Conservation (phyloP, 345 rosid genomes). For the Corchorus olitorius region DNA sequence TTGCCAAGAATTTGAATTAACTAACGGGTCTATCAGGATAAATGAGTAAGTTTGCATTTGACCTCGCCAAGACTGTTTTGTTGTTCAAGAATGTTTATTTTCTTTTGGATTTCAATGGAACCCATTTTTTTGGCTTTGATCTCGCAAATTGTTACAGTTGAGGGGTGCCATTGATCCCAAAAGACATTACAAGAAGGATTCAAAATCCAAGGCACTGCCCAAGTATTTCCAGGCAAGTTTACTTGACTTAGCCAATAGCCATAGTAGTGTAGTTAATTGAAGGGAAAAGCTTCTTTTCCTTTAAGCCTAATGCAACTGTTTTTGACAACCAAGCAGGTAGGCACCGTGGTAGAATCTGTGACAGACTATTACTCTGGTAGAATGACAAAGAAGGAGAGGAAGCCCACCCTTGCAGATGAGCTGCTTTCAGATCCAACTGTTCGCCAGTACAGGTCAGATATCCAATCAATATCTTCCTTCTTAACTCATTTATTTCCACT, state of each 20-base stretch:
- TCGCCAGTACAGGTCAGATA: conserved; percentile 63
- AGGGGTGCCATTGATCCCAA: conserved; percentile 80
- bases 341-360: conserved; percentile 75
- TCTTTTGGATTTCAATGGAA: background rate
- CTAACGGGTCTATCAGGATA: background rate
- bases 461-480: conserved; percentile 2
- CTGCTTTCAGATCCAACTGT: conserved; percentile 60
- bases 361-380: conserved; percentile 61
- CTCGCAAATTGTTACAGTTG: conserved; percentile 46
- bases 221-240: conserved; percentile 85
- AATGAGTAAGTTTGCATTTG: background rate
- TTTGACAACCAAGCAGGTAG: conserved; percentile 54
- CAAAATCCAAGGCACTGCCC: conserved; percentile 59
- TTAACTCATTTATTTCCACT: background rate
- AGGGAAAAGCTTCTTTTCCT: background rate
- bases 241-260: background rate
- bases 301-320: background rate
- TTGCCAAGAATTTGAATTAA: background rate
- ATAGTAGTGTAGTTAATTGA: too few relatives aligned
- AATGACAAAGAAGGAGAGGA: conserved; percentile 86
- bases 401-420: conserved; percentile 77
- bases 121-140: conserved; percentile 1
- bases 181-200: conserved; percentile 76
- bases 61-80: background rate
- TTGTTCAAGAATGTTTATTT: background rate